A percentile compares a stretch with the other conserved stretches of the same genome.
phyloP scores from a whole-genome alignment of 2,329 filamentous ascomycete species.

The Pestalotiopsis fici region DNA sequence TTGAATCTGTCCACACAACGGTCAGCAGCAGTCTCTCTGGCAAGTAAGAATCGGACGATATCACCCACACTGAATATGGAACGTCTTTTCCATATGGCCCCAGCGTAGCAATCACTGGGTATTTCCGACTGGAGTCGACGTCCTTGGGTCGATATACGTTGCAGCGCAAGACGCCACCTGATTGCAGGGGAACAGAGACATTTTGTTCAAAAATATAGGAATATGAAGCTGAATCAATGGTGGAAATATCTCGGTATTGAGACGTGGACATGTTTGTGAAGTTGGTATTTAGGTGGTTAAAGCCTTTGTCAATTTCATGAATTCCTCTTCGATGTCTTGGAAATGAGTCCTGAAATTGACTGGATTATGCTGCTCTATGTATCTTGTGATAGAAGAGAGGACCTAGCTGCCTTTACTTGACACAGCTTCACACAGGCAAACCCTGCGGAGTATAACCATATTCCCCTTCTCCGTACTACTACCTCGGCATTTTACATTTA shows the following conservation, averaged over 20 bases:
- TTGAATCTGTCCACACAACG: neutral
- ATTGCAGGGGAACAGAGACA: conserved; percentile 31
- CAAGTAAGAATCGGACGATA: conserved; percentile 54
- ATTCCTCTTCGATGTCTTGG: neutral
- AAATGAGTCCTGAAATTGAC: neutral
- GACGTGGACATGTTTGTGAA: neutral
- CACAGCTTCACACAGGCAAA: no score
- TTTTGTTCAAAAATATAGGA: conserved; percentile 33
- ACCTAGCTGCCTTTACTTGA: neutral
- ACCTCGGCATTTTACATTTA: no score
- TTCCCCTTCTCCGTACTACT: no score
- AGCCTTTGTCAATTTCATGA: neutral
- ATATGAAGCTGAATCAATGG: conserved; percentile 22
- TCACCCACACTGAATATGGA: conserved; percentile 49
- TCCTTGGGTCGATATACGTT: conserved; percentile 38
- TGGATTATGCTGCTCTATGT: neutral
- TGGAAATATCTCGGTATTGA: neutral
- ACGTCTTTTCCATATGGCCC: conserved; percentile 77
- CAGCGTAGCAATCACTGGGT: conserved; percentile 69
- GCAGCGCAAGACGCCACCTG: conserved; percentile 30
- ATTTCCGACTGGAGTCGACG: conserved; percentile 28
- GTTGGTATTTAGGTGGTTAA: neutral
- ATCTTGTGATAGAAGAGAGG: neutral
- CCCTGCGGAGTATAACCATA: no score
- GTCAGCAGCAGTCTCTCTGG: conserved; percentile 18